Conservation (phyloP, 768 basidiomycete genomes). For the Podaxis sp. region DNA sequence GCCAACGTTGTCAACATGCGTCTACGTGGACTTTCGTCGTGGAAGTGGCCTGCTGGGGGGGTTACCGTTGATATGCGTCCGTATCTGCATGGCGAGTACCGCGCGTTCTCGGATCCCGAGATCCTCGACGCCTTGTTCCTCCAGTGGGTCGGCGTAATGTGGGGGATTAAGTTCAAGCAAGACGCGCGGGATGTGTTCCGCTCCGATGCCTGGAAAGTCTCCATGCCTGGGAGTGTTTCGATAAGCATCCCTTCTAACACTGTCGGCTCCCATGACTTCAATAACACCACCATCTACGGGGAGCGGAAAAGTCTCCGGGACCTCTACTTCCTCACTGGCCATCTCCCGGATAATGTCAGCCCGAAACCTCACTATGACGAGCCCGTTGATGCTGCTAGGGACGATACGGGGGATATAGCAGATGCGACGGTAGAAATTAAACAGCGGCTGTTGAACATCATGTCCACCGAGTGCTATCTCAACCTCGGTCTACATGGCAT, state of each 20-base stretch:
- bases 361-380: conserved; percentile 23
- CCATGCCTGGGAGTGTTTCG: conserved; percentile 22
- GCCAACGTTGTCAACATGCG: conserved; percentile 47
- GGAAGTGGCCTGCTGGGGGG: conserved; percentile 45
- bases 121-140: conserved; percentile 44
- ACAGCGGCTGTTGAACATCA: conserved; percentile 37
- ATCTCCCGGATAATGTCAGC: conserved; percentile 24
- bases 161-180: conserved; percentile 38
- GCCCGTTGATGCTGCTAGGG: conserved; percentile 20
- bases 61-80: conserved; percentile 42
- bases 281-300: conserved; percentile 23
- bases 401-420: conserved; percentile 18
- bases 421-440: conserved; percentile 25
- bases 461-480: conserved; percentile 39
- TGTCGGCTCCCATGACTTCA: conserved; percentile 2
- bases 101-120: conserved; percentile 47
- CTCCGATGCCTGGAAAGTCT: conserved; percentile 35
- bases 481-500: conserved; percentile 32
- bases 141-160: conserved; percentile 40
- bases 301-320: conserved; percentile 24
- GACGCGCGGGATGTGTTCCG: conserved; percentile 27
- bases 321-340: conserved; percentile 33
- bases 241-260: conserved; percentile 20
- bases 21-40: conserved; percentile 35
- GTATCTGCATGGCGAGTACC: conserved; percentile 48